Evolutionary conservation across 768 basidiomycete genomes (phyloP).

Genomic region (Termitomyces sp.): DNA sequence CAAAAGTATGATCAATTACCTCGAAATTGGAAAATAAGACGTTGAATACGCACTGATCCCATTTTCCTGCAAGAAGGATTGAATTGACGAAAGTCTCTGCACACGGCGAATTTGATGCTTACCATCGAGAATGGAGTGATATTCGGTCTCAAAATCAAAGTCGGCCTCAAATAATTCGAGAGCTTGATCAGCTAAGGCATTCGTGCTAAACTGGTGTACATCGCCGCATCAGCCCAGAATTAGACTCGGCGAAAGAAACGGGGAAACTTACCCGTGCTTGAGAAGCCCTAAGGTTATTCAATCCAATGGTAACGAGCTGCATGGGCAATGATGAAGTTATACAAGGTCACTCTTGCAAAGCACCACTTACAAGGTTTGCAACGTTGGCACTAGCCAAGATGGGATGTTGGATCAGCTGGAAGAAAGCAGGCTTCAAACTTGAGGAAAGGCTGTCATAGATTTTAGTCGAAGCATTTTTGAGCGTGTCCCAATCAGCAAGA

Average conservation of each 20-base stretch:
- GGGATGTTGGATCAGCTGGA: constrained; percentile 69
- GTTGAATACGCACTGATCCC: constrained; percentile 48
- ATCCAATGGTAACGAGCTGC: constrained; percentile 51
- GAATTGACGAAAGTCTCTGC: not conserved
- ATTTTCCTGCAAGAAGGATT: constrained; percentile 45
- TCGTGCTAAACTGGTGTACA: constrained; percentile 46
- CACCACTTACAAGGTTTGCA: constrained; percentile 39
- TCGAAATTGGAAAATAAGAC: not conserved
- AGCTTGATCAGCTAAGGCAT: constrained; percentile 51
- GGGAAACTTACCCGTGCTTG: constrained; percentile 45
- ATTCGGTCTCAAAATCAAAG: constrained; percentile 56
- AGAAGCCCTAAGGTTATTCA: constrained; percentile 57
- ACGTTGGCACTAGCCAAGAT: constrained; percentile 57
- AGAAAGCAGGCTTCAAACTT: constrained; percentile 55
- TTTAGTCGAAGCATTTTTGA: constrained; percentile 45
- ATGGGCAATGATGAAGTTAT: no score
- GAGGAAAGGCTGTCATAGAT: constrained; percentile 52
- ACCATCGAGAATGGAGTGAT: constrained; percentile 56
- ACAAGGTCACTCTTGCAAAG: not conserved
- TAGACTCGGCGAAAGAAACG: not conserved
- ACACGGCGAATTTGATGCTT: not conserved
- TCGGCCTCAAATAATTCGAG: constrained; percentile 58
- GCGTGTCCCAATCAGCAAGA: constrained; percentile 44
- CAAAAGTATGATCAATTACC: not conserved
- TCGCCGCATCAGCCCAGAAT: not conserved